Percentiles rank a stretch among this genome's conserved stretches.
These are phyloP conservation scores for Venturia aucupariae DNA, from an alignment of 2,329 filamentous ascomycete genomes.

Conservation along the genomic window DNA sequence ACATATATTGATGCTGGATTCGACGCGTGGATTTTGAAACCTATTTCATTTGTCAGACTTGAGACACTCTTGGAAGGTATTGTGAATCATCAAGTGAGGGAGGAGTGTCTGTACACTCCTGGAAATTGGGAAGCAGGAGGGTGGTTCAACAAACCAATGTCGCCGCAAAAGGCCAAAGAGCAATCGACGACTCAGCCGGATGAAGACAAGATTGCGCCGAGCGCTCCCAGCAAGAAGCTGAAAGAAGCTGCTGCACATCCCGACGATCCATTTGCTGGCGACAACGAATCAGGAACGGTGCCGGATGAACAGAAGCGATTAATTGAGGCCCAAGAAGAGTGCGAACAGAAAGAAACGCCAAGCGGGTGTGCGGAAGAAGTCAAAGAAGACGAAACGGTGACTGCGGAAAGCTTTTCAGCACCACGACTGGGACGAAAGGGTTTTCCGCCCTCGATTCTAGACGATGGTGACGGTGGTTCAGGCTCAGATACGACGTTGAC, in stretches of 20 bases:
- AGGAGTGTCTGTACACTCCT: constrained; percentile 55
- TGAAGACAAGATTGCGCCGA: not conserved
- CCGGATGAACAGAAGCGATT: not conserved
- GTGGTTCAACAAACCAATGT: constrained; percentile 52
- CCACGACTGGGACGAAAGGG: not conserved
- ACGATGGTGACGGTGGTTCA: not conserved
- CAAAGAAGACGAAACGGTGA: not conserved
- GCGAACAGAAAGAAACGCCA: not conserved
- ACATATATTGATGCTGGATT: constrained; percentile 71
- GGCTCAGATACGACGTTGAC: not conserved
- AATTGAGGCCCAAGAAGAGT: not conserved
- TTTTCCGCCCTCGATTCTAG: not conserved
- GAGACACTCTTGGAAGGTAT: constrained; percentile 62
- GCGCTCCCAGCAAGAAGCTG: not conserved
- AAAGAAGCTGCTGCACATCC: not conserved
- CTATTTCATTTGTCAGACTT: constrained; percentile 71
- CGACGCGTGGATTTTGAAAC: constrained; percentile 86
- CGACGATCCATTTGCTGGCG: not conserved
- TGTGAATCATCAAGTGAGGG: constrained; percentile 48
- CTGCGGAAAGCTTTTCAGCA: not conserved
- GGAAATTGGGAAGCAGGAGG: constrained; percentile 80
- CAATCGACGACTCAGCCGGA: not conserved
- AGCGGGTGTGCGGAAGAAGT: not conserved
- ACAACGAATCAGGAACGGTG: not conserved
- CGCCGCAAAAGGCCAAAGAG: not conserved